These are phyloP conservation scores for Clitoria ternatea DNA, from an alignment of 306 rosid species.

Conservation along the genomic window DNA sequence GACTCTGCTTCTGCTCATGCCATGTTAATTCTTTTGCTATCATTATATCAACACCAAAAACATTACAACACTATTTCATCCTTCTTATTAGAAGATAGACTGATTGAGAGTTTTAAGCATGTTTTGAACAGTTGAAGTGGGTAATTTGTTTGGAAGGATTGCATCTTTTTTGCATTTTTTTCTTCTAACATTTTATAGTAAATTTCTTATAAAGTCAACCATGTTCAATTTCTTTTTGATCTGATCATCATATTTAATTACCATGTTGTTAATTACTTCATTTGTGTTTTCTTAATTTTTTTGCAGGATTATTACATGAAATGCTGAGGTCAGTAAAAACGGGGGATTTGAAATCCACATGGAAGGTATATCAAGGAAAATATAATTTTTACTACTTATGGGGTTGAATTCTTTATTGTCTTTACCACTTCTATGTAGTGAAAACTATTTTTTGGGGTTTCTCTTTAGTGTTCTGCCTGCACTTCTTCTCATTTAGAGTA, in stretches of 20 bases:
- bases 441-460: neutral
- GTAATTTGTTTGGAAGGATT: conserved; percentile 11
- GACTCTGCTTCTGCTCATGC: neutral
- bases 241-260: conserved; percentile 7
- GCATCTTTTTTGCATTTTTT: neutral
- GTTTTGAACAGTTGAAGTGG: conserved; percentile 14
- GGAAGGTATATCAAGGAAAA: too few species aligned
- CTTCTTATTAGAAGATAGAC: neutral
- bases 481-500: too few species aligned
- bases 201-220: conserved; percentile 4
- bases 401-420: neutral
- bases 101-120: neutral
- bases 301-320: conserved; percentile 81
- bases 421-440: neutral
- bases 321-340: conserved; percentile 90
- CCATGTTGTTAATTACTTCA: conserved; percentile 10
- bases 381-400: too few species aligned
- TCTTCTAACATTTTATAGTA: neutral
- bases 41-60: neutral
- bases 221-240: conserved; percentile 6
- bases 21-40: neutral
- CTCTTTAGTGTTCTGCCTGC: neutral
- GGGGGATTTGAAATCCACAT: conserved; percentile 93
- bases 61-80: neutral
- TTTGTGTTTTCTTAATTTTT: too few species aligned